Conservation (phyloP, 2,329 filamentous ascomycete genomes). For the Talaromyces sp. region DNA sequence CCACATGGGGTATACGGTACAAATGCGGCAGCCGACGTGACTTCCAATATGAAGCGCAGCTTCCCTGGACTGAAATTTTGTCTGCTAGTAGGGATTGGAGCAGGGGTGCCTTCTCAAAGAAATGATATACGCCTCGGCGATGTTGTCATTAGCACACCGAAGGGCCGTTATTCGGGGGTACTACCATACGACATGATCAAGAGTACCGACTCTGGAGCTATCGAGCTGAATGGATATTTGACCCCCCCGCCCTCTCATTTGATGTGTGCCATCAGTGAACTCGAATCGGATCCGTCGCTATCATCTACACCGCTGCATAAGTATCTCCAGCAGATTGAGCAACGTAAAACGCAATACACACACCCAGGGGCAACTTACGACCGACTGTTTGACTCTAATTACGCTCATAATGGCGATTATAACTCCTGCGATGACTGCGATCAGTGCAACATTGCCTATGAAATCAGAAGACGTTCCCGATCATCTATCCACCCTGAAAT, state of each 20-base stretch:
- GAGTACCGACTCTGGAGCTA: constrained; percentile 5
- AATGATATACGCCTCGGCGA: constrained; percentile 27
- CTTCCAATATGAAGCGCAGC: constrained; percentile 23
- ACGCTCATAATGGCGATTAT: not conserved
- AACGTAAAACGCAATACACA: constrained; percentile 6
- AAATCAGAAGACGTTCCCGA: not conserved
- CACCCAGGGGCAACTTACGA: not conserved
- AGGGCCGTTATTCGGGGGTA: constrained; percentile 18
- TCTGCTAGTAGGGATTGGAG: constrained; percentile 29
- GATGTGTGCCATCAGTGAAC: constrained; percentile 13
- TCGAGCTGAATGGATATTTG: constrained; percentile 12
- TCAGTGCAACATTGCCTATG: not conserved
- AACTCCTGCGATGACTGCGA: not conserved
- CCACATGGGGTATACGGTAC: constrained; percentile 26
- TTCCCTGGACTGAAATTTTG: constrained; percentile 25
- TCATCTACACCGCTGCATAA: constrained; percentile 8
- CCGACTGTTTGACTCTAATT: constrained; percentile 1
- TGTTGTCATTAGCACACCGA: constrained; percentile 27
- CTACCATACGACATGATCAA: constrained; percentile 23
- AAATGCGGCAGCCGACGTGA: constrained; percentile 23
- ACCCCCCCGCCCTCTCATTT: constrained; percentile 10
- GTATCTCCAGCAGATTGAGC: constrained; percentile 11
- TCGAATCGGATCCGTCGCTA: constrained; percentile 11
- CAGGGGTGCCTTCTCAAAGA: constrained; percentile 23
- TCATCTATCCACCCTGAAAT: not conserved